These are phyloP conservation scores for Stemphylium vesicarium DNA, from an alignment of 2,329 filamentous ascomycete genomes.

Conservation along the genomic window DNA sequence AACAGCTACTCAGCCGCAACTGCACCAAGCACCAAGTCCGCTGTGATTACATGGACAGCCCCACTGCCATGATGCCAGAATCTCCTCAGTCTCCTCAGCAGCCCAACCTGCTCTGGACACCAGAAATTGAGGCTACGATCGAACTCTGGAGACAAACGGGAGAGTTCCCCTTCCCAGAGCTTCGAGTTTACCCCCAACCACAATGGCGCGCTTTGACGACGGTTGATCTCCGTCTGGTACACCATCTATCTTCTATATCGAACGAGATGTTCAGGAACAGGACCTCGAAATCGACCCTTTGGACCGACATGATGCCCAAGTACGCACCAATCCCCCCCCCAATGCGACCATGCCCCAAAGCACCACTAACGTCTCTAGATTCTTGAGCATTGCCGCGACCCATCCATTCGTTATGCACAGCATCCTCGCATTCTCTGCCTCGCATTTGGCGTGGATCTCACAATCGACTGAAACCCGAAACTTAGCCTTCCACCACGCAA, in stretches of 20 bases:
- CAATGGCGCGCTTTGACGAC: constrained; percentile 74
- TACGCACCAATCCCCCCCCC: constrained; percentile 58
- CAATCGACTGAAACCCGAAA: constrained; percentile 84
- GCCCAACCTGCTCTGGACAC: constrained; percentile 79
- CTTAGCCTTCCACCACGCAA: constrained; percentile 87
- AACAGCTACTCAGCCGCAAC: constrained; percentile 72
- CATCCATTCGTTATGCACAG: constrained; percentile 94
- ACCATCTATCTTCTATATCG: constrained; percentile 87
- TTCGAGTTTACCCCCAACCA: constrained; percentile 77
- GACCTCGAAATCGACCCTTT: constrained; percentile 84
- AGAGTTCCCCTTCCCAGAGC: constrained; percentile 81
- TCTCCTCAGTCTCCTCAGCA: constrained; percentile 59
- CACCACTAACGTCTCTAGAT: constrained; percentile 59
- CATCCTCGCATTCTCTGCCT: constrained; percentile 90
- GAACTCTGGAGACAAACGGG: constrained; percentile 84
- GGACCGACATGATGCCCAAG: constrained; percentile 92
- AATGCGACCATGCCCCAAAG: constrained; percentile 15
- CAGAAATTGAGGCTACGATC: constrained; percentile 81
- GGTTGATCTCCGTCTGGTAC: constrained; percentile 84
- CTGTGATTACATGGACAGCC: constrained; percentile 94
- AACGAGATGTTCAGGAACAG: constrained; percentile 79
- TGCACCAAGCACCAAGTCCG: constrained; percentile 99
- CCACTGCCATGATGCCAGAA: constrained; percentile 67
- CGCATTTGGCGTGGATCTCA: constrained; percentile 88
- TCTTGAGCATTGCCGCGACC: constrained; percentile 80